These are phyloP conservation scores for Athelia psychrophila DNA, from an alignment of 1,284 basidiomycete genomes.

Conservation along the genomic window DNA sequence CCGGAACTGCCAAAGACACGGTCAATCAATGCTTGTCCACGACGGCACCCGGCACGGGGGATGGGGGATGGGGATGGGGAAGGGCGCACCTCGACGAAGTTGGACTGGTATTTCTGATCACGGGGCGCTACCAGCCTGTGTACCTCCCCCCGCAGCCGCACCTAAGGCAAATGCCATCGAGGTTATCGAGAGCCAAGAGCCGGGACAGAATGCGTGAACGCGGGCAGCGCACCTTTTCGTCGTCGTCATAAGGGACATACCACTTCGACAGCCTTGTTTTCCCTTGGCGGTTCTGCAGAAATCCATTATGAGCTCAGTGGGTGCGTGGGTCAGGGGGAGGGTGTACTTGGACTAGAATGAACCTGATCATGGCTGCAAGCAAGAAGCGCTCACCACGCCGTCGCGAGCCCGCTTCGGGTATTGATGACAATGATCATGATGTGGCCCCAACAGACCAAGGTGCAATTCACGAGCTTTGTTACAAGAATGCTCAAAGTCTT, in stretches of 20 bases:
- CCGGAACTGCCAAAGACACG: conserved; percentile 63
- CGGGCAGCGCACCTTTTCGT: conserved; percentile 79
- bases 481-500: too few species aligned
- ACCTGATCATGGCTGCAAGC: conserved; percentile 73
- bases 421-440: too few species aligned
- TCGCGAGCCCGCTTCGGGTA: too few species aligned
- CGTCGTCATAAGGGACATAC: conserved; percentile 95
- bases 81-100: conserved; percentile 90
- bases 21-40: too few species aligned
- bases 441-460: too few species aligned
- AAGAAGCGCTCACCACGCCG: background rate
- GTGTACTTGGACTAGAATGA: conserved; percentile 86
- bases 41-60: background rate
- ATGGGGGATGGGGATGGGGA: conserved; percentile 3
- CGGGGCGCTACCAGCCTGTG: conserved; percentile 94
- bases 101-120: conserved; percentile 98
- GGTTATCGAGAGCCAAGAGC: background rate
- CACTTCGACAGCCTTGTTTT: conserved; percentile 97
- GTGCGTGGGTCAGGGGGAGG: background rate
- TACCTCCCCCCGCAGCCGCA: conserved; percentile 91
- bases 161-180: conserved; percentile 41
- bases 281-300: conserved; percentile 87
- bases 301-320: background rate
- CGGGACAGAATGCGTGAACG: background rate
- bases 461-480: too few species aligned